A percentile compares a stretch with the other conserved stretches of the same genome.
Evolutionary conservation across 495 filamentous ascomycete genomes (phyloP).

Genomic region (Halenospora varia): DNA sequence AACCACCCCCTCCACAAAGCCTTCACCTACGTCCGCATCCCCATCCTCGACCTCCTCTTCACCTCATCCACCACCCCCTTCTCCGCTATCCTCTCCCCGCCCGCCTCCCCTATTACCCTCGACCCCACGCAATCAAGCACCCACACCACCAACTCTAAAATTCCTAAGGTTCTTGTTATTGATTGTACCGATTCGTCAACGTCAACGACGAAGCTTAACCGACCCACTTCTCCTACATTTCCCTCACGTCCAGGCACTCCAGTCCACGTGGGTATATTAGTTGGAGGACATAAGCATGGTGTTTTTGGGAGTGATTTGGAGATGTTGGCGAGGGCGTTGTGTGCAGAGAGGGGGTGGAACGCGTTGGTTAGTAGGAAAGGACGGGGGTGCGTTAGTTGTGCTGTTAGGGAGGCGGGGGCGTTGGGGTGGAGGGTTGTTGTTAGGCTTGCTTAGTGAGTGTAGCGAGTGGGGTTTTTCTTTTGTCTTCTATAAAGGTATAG

Average conservation of each 20-base stretch:
- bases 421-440: slow-evolving; percentile 63
- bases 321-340: slow-evolving; percentile 64
- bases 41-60: slow-evolving; percentile 44
- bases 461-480: not conserved
- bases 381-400: slow-evolving; percentile 62
- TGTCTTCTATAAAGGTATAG: no score
- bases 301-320: slow-evolving; percentile 55
- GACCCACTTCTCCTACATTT: no score
- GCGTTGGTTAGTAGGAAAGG: slow-evolving; percentile 62
- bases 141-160: slow-evolving; percentile 16
- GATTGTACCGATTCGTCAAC: slow-evolving; percentile 36
- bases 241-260: not conserved
- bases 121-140: not conserved
- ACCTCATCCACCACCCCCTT: slow-evolving; percentile 10
- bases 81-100: slow-evolving; percentile 9
- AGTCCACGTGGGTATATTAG: not conserved
- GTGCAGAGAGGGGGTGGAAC: slow-evolving; percentile 63
- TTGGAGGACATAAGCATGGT: slow-evolving; percentile 14
- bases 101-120: not conserved
- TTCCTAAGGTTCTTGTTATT: slow-evolving; percentile 41
- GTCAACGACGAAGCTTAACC: no score
- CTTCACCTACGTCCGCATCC: slow-evolving; percentile 45
- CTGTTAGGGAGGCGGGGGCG: slow-evolving; percentile 66
- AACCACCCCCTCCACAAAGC: slow-evolving; percentile 60
- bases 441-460: slow-evolving; percentile 44